These are phyloP conservation scores for Postia placenta DNA, from an alignment of 768 basidiomycete species.

Conservation along the genomic window DNA sequence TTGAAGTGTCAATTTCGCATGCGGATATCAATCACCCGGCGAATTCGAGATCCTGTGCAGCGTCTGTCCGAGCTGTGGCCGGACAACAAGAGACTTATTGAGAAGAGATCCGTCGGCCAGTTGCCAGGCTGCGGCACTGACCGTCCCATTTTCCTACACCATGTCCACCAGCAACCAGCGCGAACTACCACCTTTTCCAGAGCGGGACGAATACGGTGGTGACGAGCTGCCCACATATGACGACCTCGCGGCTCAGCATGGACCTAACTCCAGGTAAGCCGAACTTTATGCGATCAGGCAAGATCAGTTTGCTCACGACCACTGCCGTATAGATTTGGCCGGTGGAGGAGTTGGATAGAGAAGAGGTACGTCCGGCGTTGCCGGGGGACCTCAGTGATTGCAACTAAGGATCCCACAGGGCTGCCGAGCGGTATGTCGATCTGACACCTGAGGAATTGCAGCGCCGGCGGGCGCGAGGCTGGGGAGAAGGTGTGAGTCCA, in stretches of 20 bases:
- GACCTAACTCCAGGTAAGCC: slow-evolving; percentile 74
- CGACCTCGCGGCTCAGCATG: slow-evolving; percentile 68
- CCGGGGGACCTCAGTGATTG: slow-evolving; percentile 6
- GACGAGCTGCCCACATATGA: slow-evolving; percentile 75
- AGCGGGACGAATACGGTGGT: slow-evolving; percentile 36
- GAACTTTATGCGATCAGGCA: too few relatives aligned
- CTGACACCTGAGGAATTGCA: slow-evolving; percentile 50
- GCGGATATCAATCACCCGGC: too few relatives aligned
- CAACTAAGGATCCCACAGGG: slow-evolving; percentile 37
- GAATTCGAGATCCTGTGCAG: not conserved
- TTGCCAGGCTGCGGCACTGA: not conserved
- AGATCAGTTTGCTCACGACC: not conserved
- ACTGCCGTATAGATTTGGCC: slow-evolving; percentile 54
- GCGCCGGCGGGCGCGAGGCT: slow-evolving; percentile 60
- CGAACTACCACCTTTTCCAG: slow-evolving; percentile 21
- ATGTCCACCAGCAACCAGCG: too few relatives aligned
- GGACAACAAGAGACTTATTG: too few relatives aligned
- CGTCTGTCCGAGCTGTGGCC: not conserved
- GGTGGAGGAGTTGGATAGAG: slow-evolving; percentile 87
- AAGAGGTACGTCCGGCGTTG: slow-evolving; percentile 49
- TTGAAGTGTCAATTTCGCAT: not conserved
- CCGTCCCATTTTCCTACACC: not conserved
- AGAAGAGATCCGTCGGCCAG: too few relatives aligned
- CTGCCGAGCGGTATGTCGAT: slow-evolving; percentile 76
- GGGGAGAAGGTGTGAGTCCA: slow-evolving; percentile 47